These are phyloP conservation scores for Globisporangium cylindrosporum DNA, from an alignment of 352 stramenopile species.

Conservation along the genomic window DNA sequence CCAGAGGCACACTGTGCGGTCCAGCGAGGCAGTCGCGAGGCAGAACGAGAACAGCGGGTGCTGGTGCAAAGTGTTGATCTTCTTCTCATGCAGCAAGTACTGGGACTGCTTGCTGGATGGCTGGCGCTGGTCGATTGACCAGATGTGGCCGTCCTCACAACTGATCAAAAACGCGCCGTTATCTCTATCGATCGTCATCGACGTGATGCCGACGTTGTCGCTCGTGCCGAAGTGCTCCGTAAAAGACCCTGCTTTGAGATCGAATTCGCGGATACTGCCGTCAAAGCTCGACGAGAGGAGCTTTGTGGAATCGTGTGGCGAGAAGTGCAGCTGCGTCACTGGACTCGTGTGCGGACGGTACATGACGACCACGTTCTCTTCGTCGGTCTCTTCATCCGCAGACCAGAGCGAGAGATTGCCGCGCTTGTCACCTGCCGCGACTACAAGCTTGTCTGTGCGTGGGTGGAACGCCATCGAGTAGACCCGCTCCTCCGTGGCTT, in stretches of 20 bases:
- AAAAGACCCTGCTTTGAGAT: conserved; percentile 52
- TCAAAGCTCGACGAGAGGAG: conserved; percentile 75
- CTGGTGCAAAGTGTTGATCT: conserved; percentile 82
- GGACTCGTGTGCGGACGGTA: conserved; percentile 67
- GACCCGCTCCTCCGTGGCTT: conserved; percentile 68
- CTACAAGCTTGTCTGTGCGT: conserved; percentile 51
- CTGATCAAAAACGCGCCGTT: conserved; percentile 42
- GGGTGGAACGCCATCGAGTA: conserved; percentile 81
- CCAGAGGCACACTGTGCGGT: conserved; percentile 82
- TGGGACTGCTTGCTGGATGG: conserved; percentile 22
- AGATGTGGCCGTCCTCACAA: conserved; percentile 61
- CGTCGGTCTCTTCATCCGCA: conserved; percentile 22
- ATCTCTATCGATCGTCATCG: conserved; percentile 30
- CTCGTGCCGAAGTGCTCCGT: conserved; percentile 50
- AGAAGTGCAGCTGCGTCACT: conserved; percentile 68
- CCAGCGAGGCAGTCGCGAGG: conserved; percentile 73
- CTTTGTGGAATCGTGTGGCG: conserved; percentile 38
- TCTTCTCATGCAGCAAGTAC: conserved; percentile 77
- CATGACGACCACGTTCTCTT: conserved; percentile 37
- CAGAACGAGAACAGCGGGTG: conserved; percentile 59
- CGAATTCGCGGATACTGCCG: conserved; percentile 62
- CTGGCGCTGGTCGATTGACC: conserved; percentile 51
- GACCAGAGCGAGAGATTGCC: conserved; percentile 76
- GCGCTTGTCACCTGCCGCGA: conserved; percentile 71
- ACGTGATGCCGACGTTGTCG: conserved; percentile 55